Percentiles rank a stretch among this genome's conserved stretches.
phyloP scores from a whole-genome alignment of 129 eudicot species.

The Calendula officinalis region DNA sequence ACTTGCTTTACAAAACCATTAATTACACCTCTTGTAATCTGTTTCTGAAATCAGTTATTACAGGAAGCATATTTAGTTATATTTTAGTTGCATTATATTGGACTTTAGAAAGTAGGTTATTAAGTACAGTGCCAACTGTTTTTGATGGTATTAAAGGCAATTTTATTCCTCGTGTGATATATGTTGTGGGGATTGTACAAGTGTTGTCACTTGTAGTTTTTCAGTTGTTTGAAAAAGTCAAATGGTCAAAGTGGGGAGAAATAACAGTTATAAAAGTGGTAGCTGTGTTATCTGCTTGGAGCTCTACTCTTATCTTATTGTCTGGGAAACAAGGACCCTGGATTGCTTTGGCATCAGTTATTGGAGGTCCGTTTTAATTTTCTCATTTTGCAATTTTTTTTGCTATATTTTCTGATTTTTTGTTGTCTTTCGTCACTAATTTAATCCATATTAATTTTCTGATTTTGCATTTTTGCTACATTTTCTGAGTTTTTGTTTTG shows the following conservation, averaged over 20 bases:
- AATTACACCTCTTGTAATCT: constrained; percentile 31
- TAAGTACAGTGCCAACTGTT: constrained; percentile 23
- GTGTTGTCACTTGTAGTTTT: constrained; percentile 47
- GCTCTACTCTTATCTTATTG: constrained; percentile 65
- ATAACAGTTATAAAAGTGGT: constrained; percentile 43
- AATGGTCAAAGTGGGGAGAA: constrained; percentile 38
- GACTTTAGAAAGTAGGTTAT: constrained; percentile 54
- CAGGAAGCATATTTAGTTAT: constrained; percentile 63
- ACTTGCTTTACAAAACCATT: constrained; percentile 48
- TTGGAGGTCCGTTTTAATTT: constrained; percentile 50
- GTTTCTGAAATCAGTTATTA: constrained; percentile 42
- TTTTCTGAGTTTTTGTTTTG: too few relatives aligned
- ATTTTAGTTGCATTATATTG: constrained; percentile 56
- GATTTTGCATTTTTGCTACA: too few relatives aligned
- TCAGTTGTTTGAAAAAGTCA: constrained; percentile 32
- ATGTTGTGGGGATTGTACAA: constrained; percentile 57
- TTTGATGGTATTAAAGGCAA: constrained; percentile 40
- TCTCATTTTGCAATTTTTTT: too few relatives aligned
- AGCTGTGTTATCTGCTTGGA: constrained; percentile 82
- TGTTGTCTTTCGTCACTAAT: too few relatives aligned
- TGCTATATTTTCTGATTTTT: too few relatives aligned
- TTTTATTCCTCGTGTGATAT: constrained; percentile 65
- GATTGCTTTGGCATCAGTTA: constrained; percentile 55
- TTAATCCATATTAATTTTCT: neutral
- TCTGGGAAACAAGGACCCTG: constrained; percentile 93